Percentiles rank a stretch among this genome's conserved stretches.
Conservation (phyloP, 139 green algal genomes). For the Chlamydomonas sp. region DNA sequence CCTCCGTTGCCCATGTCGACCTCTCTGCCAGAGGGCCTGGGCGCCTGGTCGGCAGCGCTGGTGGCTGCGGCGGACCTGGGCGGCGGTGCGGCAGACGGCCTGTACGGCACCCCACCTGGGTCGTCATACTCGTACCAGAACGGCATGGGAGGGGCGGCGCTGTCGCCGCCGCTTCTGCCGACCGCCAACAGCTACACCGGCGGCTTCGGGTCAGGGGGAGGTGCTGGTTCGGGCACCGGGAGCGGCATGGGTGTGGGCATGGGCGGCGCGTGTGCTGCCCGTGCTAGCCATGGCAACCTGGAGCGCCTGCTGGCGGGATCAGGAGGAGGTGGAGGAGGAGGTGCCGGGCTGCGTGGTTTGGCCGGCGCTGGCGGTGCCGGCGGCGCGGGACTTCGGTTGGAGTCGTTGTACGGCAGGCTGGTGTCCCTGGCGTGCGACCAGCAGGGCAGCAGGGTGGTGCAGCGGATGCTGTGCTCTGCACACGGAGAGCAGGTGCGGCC, state of each 20-base stretch:
- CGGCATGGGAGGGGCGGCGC: no score
- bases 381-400: not conserved
- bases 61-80: not conserved
- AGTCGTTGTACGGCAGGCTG: constrained; percentile 12
- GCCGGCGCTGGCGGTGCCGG: not conserved
- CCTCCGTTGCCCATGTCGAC: not conserved
- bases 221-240: no score
- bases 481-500: constrained; percentile 13
- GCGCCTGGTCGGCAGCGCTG: not conserved
- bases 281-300: no score
- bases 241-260: no score
- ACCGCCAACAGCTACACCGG: no score
- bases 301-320: no score
- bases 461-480: constrained; percentile 17
- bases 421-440: constrained; percentile 11
- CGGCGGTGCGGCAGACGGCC: not conserved
- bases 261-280: no score
- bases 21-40: not conserved
- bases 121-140: no score
- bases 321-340: not conserved
- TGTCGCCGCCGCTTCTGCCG: no score
- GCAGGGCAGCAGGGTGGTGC: constrained; percentile 33
- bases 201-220: no score
- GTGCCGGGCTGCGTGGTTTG: not conserved
- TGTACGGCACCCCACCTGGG: not conserved